Base-by-base conservation (phyloP, 1,139 yeast species). In the Magnusiomyces paraingens region DNA sequence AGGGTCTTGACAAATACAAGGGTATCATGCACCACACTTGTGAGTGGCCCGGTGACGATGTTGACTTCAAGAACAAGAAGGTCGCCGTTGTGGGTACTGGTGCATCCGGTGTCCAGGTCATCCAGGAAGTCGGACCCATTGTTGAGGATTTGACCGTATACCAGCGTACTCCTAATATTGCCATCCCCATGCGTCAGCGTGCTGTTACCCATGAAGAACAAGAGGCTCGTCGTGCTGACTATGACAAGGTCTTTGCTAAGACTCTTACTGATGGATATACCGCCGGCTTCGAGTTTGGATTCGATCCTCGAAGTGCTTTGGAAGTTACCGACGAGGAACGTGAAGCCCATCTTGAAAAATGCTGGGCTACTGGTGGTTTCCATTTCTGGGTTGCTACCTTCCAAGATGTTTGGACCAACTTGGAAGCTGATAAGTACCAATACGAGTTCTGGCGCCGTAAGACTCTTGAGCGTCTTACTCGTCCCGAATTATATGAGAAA, bases 1-100 rank as follows among this genome's bases (percentile, higher is more conserved):
- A 55, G 35, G 58, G 81, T 0, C 59, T 78, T 47, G 76, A 74
- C 38, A 64, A 63, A 26, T 78, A 73, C 63, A 66, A 75, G 59
- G 82, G 82, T 2, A 62, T 61, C 2, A 75, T 73, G 61, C 71
- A 77, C 72, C 82, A 78, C 60, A 74, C 80, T 1, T 79, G 77
- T 1, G 63, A 75, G 47, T 78, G 79, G 76, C 73, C 78, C 57
- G 75, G 76, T 58, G 69, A 70, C 26, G 38, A 17, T 5, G 74
- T 75, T 11, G 64, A 61, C 35, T 65, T 76, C 57, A 66, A 68
- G 54, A 70, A 64, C 43, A 75, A 74, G 56, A 64, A 67, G 5
- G 73, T 75, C 12, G 69, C 71, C 15, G 72, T 75, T 17, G 64
- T 75, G 49, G 79, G 15, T 63, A 62, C 53, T 68, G 64, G 52